Conservation (phyloP, 1,284 basidiomycete genomes). For the Marasmius tenuissimus region DNA sequence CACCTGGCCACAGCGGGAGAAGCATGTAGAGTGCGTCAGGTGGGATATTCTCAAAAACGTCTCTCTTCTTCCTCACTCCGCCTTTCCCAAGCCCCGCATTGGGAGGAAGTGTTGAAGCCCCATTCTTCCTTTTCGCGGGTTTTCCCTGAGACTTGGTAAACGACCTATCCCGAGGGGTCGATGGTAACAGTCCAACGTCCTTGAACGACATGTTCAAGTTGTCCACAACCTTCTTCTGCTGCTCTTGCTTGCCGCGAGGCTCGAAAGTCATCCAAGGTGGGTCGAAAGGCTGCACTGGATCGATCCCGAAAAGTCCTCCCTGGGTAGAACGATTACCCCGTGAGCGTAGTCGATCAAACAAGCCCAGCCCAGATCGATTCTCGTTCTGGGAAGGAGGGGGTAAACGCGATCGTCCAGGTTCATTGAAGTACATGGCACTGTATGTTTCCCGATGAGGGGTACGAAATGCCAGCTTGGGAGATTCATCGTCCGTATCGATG, state of each 20-base stretch:
- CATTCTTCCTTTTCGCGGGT: slow-evolving; percentile 27
- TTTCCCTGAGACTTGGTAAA: slow-evolving; percentile 16
- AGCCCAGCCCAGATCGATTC: neutral
- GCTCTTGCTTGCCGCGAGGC: slow-evolving; percentile 62
- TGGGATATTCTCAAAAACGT: slow-evolving; percentile 65
- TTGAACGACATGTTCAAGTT: slow-evolving; percentile 74
- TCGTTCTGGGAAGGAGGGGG: slow-evolving; percentile 4
- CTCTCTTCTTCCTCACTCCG: slow-evolving; percentile 16
- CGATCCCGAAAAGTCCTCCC: neutral
- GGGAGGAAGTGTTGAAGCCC: slow-evolving; percentile 12
- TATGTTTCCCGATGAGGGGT: slow-evolving; percentile 77
- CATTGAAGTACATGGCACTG: slow-evolving; percentile 61
- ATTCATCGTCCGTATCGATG: slow-evolving; percentile 29
- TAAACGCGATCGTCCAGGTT: slow-evolving; percentile 41
- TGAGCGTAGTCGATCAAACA: slow-evolving; percentile 1
- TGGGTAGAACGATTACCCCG: neutral
- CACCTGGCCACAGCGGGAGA: slow-evolving; percentile 78
- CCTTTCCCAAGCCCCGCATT: slow-evolving; percentile 27
- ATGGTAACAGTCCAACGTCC: slow-evolving; percentile 74
- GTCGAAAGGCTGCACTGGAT: slow-evolving; percentile 32
- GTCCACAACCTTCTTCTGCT: slow-evolving; percentile 63
- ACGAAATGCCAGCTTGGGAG: slow-evolving; percentile 36
- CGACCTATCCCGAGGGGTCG: slow-evolving; percentile 33
- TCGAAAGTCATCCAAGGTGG: slow-evolving; percentile 73
- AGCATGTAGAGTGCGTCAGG: slow-evolving; percentile 75